Percentiles rank a stretch among this genome's conserved stretches.
Conservation (phyloP, 805 yeast genomes). For the Kazachstania kunashirensis region DNA sequence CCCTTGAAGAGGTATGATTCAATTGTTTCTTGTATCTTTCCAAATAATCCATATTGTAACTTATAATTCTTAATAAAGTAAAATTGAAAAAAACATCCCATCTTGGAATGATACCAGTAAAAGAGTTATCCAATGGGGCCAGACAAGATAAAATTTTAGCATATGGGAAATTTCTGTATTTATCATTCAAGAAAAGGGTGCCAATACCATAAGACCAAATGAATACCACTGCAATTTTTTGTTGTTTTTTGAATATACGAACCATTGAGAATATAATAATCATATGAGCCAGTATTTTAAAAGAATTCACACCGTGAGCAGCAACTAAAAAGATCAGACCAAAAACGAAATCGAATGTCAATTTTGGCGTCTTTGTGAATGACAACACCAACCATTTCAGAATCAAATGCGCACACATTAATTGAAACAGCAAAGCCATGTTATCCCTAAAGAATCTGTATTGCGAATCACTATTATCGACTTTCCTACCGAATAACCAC, state of each 20-base stretch:
- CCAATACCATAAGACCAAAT: constrained; percentile 78
- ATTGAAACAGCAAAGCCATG: constrained; percentile 47
- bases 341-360: constrained; percentile 61
- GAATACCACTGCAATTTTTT: constrained; percentile 33
- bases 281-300: constrained; percentile 54
- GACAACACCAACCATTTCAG: constrained; percentile 34
- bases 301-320: constrained; percentile 69
- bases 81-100: constrained; percentile 97
- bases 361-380: constrained; percentile 31
- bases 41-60: constrained; percentile 71
- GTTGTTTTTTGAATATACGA: constrained; percentile 21
- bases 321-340: constrained; percentile 59
- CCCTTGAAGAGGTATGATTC: constrained; percentile 27
- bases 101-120: constrained; percentile 68
- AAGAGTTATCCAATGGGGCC: constrained; percentile 48
- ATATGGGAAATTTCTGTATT: constrained; percentile 43
- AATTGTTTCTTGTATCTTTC: constrained; percentile 38
- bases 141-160: constrained; percentile 36
- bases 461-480: constrained; percentile 87
- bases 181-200: constrained; percentile 69
- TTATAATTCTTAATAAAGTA: constrained; percentile 71
- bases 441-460: constrained; percentile 82
- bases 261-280: constrained; percentile 36
- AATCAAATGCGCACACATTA: constrained; percentile 45
- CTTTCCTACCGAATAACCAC: constrained; percentile 84